Conservation (phyloP, 805 yeast genomes). For the Lipomyces japonicus region DNA sequence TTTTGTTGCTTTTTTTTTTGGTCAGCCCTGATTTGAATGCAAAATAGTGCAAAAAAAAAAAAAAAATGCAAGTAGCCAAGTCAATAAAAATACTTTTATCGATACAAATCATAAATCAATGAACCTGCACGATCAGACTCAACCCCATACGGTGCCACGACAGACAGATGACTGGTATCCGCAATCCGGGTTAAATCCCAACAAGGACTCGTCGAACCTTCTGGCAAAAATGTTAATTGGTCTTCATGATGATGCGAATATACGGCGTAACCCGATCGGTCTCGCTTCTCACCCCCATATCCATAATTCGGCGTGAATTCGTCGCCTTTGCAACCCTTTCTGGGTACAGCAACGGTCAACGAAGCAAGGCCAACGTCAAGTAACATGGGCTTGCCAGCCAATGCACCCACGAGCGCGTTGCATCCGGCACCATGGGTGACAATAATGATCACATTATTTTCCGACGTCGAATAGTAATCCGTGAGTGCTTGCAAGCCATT, state of each 20-base stretch:
- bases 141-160: background rate
- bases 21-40: too few species aligned
- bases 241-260: background rate
- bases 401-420: slow-evolving; percentile 38
- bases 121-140: too few species aligned
- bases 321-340: slow-evolving; percentile 3
- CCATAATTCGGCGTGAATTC: slow-evolving; percentile 16
- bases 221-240: background rate
- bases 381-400: slow-evolving; percentile 36
- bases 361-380: slow-evolving; percentile 34
- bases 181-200: slow-evolving; percentile 25
- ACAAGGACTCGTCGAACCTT: too few species aligned
- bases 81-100: too few species aligned
- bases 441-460: slow-evolving; percentile 30
- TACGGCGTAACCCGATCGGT: slow-evolving; percentile 20
- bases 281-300: slow-evolving; percentile 23
- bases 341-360: slow-evolving; percentile 30
- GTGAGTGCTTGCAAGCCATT: slow-evolving; percentile 33
- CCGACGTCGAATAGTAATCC: slow-evolving; percentile 28
- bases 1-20: too few species aligned
- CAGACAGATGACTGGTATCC: slow-evolving; percentile 7
- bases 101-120: too few species aligned
- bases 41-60: too few species aligned
- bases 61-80: too few species aligned
- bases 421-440: slow-evolving; percentile 43